Evolutionary conservation across 345 rosid genomes (phyloP).

Genomic region (Aquilaria malaccensis): DNA sequence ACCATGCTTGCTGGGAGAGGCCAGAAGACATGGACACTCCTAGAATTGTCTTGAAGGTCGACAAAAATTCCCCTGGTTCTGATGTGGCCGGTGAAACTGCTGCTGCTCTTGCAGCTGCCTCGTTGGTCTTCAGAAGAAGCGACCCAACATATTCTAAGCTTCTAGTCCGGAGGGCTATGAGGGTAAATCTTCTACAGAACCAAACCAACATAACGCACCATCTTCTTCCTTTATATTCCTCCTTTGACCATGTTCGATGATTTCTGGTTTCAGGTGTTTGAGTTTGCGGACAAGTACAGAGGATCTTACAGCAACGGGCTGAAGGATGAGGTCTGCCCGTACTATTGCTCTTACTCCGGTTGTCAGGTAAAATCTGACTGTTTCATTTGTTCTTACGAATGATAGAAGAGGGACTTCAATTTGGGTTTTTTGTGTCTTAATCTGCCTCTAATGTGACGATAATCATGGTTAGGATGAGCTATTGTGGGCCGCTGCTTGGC

Average conservation of each 20-base stretch:
- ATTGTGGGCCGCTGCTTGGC: conserved; percentile 92
- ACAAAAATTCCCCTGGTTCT: conserved; percentile 22
- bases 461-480: conserved; percentile 49
- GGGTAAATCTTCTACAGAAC: background rate
- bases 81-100: conserved; percentile 36
- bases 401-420: too few species aligned
- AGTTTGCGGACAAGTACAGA: conserved; percentile 49
- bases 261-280: conserved; percentile 35
- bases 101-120: conserved; percentile 29
- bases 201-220: background rate
- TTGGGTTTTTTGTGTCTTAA: background rate
- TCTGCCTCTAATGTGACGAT: background rate
- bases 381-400: too few species aligned
- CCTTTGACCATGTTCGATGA: too few species aligned
- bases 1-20: conserved; percentile 6
- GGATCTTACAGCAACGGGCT: conserved; percentile 51
- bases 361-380: conserved; percentile 27
- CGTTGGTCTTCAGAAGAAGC: conserved; percentile 24
- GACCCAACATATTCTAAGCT: conserved; percentile 8
- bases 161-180: background rate
- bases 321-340: conserved; percentile 42
- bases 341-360: conserved; percentile 52
- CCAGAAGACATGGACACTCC: conserved; percentile 5
- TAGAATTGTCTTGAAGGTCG: conserved; percentile 15
- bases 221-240: too few species aligned